Percentiles rank a stretch among this genome's conserved stretches.
phyloP scores from a whole-genome alignment of 176 grass and related monocot species.

The Pontederia crassipes region DNA sequence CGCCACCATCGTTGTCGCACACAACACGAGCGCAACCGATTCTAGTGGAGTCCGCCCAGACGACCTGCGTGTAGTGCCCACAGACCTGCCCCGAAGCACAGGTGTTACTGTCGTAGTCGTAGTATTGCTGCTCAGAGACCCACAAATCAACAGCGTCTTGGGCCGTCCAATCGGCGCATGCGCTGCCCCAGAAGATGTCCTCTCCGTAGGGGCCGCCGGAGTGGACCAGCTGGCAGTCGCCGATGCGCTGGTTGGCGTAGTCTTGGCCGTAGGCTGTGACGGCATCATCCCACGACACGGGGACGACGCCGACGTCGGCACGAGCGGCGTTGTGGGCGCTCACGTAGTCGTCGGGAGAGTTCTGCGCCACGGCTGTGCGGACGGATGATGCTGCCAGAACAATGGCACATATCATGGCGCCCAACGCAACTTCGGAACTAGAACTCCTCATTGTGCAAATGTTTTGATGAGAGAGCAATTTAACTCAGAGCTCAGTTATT shows the following conservation, averaged over 20 bases:
- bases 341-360: no score
- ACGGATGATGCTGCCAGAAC: no score
- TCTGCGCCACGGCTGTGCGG: no score
- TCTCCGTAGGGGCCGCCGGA: background rate
- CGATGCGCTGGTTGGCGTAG: background rate
- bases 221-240: slow-evolving; percentile 26
- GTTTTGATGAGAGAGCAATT: no score
- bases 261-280: slow-evolving; percentile 13
- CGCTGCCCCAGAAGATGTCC: slow-evolving; percentile 25
- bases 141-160: slow-evolving; percentile 17
- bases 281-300: slow-evolving; percentile 15
- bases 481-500: no score
- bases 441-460: no score
- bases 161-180: background rate
- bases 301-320: background rate
- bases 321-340: slow-evolving; percentile 1
- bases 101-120: slow-evolving; percentile 8
- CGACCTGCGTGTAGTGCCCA: no score
- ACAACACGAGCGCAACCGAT: background rate
- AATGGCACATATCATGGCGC: no score
- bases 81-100: no score
- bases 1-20: background rate
- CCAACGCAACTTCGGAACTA: no score
- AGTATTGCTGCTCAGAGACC: slow-evolving; percentile 18
- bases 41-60: background rate